Conservation (phyloP, 169 alveolate genomes). For the Eimeria sp. region DNA sequence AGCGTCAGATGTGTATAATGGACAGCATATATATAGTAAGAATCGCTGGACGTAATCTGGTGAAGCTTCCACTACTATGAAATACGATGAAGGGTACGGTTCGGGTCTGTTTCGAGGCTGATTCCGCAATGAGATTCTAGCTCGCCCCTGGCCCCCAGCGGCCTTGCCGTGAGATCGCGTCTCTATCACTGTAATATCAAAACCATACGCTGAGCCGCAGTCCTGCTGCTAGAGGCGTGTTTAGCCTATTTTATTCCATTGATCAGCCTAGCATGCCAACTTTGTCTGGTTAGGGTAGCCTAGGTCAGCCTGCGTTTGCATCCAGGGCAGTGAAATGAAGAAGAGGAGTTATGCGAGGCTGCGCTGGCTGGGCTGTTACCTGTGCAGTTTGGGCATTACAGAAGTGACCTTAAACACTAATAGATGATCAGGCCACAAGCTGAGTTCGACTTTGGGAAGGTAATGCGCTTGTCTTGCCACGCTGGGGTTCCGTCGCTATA, state of each 20-base stretch:
- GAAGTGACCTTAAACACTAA: background rate
- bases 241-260: too few relatives aligned
- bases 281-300: background rate
- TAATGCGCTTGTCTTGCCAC: background rate
- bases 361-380: background rate
- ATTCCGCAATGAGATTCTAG: background rate
- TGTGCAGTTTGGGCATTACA: background rate
- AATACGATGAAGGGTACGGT: too few relatives aligned
- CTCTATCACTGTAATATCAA: background rate
- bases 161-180: background rate
- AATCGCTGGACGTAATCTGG: background rate
- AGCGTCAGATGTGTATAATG: too few relatives aligned
- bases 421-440: background rate
- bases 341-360: background rate
- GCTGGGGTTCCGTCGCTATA: background rate
- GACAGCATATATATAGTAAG: too few relatives aligned
- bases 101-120: too few relatives aligned
- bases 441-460: background rate
- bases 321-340: too few relatives aligned
- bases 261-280: background rate
- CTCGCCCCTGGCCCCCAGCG: background rate
- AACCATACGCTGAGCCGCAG: background rate
- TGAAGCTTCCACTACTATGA: background rate
- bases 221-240: background rate
- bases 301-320: too few relatives aligned